These are phyloP conservation scores for Vigna reflexopilosa DNA, from an alignment of 306 rosid species.

Conservation along the genomic window DNA sequence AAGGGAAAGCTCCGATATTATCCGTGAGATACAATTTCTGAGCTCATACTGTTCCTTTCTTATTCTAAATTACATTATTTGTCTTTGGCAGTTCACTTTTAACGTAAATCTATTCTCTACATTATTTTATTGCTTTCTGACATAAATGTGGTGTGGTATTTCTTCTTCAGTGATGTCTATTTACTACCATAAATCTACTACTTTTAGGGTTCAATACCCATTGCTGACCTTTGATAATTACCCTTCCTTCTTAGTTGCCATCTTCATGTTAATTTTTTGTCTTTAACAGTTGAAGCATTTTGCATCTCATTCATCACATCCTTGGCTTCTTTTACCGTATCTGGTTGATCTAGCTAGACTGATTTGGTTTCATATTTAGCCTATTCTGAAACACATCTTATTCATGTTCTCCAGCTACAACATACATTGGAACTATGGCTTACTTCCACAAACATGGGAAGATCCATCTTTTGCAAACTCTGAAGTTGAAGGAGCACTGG, in stretches of 20 bases:
- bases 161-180: constrained; percentile 24
- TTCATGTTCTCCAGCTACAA: constrained; percentile 65
- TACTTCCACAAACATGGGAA: constrained; percentile 99
- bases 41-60: constrained; percentile 35
- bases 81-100: constrained; percentile 15
- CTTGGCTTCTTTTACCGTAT: constrained; percentile 18
- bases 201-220: constrained; percentile 4
- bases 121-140: constrained; percentile 23
- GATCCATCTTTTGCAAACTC: constrained; percentile 84
- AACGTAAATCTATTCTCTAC: background rate
- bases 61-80: constrained; percentile 29
- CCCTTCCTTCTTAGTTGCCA: constrained; percentile 4
- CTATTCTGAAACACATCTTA: constrained; percentile 32
- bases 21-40: constrained; percentile 69
- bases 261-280: constrained; percentile 25
- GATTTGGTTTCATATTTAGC: constrained; percentile 17
- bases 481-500: constrained; percentile 94
- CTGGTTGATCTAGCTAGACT: constrained; percentile 36
- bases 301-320: constrained; percentile 8
- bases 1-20: constrained; percentile 95
- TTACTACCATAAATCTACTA: constrained; percentile 30
- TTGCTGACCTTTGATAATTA: constrained; percentile 4
- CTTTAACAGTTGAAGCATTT: constrained; percentile 12
- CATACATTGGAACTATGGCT: constrained; percentile 93
- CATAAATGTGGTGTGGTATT: constrained; percentile 18